These are phyloP conservation scores for Rhizophora mangle DNA, from an alignment of 345 rosid genomes.

Conservation along the genomic window DNA sequence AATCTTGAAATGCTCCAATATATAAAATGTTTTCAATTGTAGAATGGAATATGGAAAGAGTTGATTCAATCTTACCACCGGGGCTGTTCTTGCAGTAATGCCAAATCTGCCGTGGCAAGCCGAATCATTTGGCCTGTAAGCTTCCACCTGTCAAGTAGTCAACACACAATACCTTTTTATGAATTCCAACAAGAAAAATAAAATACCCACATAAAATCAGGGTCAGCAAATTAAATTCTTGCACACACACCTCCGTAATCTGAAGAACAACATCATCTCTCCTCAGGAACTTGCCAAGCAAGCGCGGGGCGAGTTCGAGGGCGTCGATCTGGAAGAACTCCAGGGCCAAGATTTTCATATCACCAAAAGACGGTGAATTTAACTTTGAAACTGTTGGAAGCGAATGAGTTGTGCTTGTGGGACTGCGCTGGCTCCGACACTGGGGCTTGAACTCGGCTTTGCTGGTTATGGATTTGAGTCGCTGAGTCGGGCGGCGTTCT, in stretches of 20 bases:
- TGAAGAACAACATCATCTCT: constrained; percentile 76
- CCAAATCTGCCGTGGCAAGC: constrained; percentile 94
- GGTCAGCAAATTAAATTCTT: neutral
- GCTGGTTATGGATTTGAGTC: constrained; percentile 22
- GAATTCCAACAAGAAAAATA: neutral
- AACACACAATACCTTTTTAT: neutral
- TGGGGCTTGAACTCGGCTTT: constrained; percentile 15
- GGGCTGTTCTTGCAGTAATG: constrained; percentile 77
- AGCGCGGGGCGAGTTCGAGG: constrained; percentile 80
- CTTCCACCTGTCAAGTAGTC: constrained; percentile 61
- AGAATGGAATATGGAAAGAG: neutral
- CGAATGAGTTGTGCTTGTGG: neutral
- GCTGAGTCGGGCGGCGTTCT: neutral
- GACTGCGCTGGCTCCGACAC: no score
- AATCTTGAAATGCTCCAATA: neutral
- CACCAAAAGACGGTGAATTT: constrained; percentile 12
- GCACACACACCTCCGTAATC: constrained; percentile 66
- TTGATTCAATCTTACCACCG: constrained; percentile 47
- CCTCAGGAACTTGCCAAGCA: constrained; percentile 83
- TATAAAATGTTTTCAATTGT: neutral
- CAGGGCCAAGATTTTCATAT: constrained; percentile 47
- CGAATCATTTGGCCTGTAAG: constrained; percentile 89
- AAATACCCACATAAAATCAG: neutral
- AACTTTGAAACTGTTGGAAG: constrained; percentile 9
- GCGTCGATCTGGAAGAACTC: constrained; percentile 79